Base-by-base conservation (phyloP, 257 asterid genomes). In the Fraxinus pennsylvanica region DNA sequence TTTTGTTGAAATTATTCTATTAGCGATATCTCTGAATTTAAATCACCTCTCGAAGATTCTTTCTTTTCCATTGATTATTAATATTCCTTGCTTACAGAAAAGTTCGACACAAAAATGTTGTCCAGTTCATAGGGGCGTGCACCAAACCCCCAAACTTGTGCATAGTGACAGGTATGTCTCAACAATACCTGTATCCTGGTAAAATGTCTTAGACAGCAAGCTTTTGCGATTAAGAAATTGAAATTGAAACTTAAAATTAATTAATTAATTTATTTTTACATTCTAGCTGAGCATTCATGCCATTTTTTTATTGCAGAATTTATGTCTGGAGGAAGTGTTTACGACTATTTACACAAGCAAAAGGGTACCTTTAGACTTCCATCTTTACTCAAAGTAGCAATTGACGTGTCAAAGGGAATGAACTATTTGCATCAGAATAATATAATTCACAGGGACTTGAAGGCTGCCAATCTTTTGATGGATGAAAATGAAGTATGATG, bases 291-390 rank as follows among this genome's bases (percentile, higher is more conserved):
- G 36, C 69, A 68, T 79, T 82, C 61, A 70, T 67, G 59, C 54
- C 19, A 61, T 73, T 57, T 79, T 80, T 81, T 76, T 43, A 77
- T 75, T 83, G 80, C 89, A 96, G 99, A 93, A 80, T 96, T 79
- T 84, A 96, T 96, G 99, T 85, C 94, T 74, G 99, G 99, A 74
- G 99, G 99, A 82, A 96, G 99, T 74, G 96, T 96, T 13, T 96
- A 96, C 45, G 99, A 96, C 86, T 93, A 88, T 79, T 80, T 96
- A 72, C 99, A 96, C 92, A 96, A 96, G 89, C 96, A 89, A 81
- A 96, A 75, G 94, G 98, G 98, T 76, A 86, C 92, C 36, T 96
- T 96, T 81, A 96, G 89, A 87, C 97, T 92, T 78, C 98, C 98
- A 47, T 79, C 93, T 80, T 80, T 96, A 80, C 91, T 93, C 78